A percentile compares a stretch with the other conserved stretches of the same genome.
Conservation (phyloP, 768 basidiomycete species). For the Crepidotus variabilis region DNA sequence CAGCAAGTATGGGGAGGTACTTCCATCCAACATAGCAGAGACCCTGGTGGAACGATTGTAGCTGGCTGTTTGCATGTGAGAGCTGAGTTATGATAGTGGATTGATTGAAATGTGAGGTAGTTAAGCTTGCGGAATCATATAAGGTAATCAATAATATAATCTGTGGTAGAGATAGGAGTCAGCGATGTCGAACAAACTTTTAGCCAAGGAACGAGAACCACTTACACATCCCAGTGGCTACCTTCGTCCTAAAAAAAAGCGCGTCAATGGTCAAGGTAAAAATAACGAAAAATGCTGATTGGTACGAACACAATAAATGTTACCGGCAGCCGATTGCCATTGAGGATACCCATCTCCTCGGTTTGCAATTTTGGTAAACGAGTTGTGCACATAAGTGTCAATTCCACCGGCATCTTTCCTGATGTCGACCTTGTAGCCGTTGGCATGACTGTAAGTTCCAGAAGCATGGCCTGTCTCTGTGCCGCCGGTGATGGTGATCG, state of each 20-base stretch:
- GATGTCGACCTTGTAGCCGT: slow-evolving; percentile 26
- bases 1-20: no score
- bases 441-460: slow-evolving; percentile 22
- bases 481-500: slow-evolving; percentile 71
- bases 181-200: background rate
- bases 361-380: slow-evolving; percentile 22
- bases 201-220: background rate
- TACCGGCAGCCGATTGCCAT: slow-evolving; percentile 22
- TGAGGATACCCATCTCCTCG: slow-evolving; percentile 23
- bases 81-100: no score
- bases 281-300: background rate
- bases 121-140: no score
- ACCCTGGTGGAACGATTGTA: no score
- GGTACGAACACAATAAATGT: slow-evolving; percentile 24
- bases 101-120: no score
- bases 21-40: no score
- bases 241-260: slow-evolving; percentile 19
- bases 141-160: background rate
- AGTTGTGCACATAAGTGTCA: slow-evolving; percentile 18
- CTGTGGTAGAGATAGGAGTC: background rate
- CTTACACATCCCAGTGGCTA: slow-evolving; percentile 22
- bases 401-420: slow-evolving; percentile 18
- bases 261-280: background rate
- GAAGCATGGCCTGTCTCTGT: slow-evolving; percentile 31
- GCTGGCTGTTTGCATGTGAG: no score